A percentile compares a stretch with the other conserved stretches of the same genome.
phyloP scores from a whole-genome alignment of 345 rosid genomes.

The Sonneratia alba region DNA sequence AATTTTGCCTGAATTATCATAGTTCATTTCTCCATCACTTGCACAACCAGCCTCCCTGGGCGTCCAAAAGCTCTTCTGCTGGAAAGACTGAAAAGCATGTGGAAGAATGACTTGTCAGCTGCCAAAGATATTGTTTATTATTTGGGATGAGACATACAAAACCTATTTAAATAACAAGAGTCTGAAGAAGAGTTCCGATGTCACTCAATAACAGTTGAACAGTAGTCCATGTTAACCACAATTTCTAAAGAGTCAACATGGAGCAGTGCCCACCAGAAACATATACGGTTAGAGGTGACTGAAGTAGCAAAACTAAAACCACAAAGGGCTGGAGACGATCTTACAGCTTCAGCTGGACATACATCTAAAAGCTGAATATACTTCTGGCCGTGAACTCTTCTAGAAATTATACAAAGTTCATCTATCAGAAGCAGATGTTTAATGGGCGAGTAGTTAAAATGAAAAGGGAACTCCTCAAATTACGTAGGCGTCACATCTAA shows the following conservation, averaged over 20 bases:
- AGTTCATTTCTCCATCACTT: constrained; percentile 34
- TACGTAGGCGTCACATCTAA: not conserved
- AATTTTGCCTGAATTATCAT: constrained; percentile 29
- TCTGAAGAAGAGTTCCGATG: not conserved
- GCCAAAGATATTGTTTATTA: not conserved
- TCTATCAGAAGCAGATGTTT: not conserved
- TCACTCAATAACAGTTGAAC: not conserved
- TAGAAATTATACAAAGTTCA: not conserved
- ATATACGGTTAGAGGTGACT: not conserved
- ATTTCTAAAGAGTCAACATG: too few relatives aligned
- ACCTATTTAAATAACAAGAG: not conserved
- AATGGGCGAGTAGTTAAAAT: not conserved
- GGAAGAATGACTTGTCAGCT: not conserved
- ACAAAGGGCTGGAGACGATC: not conserved
- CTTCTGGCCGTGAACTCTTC: not conserved
- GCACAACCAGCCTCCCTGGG: constrained; percentile 29
- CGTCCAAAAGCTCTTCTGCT: constrained; percentile 33
- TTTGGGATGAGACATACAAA: not conserved
- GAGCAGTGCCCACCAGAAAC: too few relatives aligned
- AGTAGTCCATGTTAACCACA: too few relatives aligned
- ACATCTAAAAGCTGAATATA: not conserved
- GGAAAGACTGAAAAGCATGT: constrained; percentile 33
- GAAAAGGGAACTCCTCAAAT: not conserved
- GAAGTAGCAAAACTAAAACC: not conserved
- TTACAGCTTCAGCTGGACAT: not conserved